Evolutionary conservation across 2,329 filamentous ascomycete species (phyloP), one percentile per base, ranked within the genome.

Genomic region (Davidsoniella eucalypti): DNA sequence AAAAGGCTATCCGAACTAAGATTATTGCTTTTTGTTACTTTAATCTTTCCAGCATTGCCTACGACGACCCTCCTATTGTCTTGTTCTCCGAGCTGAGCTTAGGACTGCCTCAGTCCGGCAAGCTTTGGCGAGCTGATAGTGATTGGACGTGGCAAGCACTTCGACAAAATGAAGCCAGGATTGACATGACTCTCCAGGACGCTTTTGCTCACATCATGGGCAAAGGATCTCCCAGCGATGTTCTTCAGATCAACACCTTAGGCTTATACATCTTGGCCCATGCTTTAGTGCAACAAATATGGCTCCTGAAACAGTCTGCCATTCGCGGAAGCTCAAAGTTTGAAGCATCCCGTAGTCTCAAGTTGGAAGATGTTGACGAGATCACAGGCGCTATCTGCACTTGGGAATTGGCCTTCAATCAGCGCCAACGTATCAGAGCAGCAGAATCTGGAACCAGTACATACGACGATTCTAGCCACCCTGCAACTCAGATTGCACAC

Each of bases 231-330:
- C 21, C 42, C 17, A 37, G 49, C 10, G 49, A 46, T 26, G 26
- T 42, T 16, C 17, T 50, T 0, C 69, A 70, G 42, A 66, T 76
- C 51, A 76, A 75, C 0, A 76, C 77, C 0, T 63, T 83, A 5
- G 82, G 80, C 1, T 82, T 82, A 57, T 84, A 86, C 55, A 73
- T 84, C 6, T 67, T 87, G 33, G 80, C 86, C 2, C 80, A 85
- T 57, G 80, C 80, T 3, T 61, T 87, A 21, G 72, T 85, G 9
- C 82, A 86, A 57, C 80, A 84, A 54, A 79, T 86, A 14, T 85
- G 80, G 59, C 67, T 84, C 37, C 61, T 83, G 18, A 81, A 82
- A 56, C 76, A 82, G 57, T 77, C 75, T 0, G 75, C 71, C 0
- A 70, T 78, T 45, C 67, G 68, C 2, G 62, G 67, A 1, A 64